phyloP scores from a whole-genome alignment of 345 rosid genomes.

The Murraya paniculata region DNA sequence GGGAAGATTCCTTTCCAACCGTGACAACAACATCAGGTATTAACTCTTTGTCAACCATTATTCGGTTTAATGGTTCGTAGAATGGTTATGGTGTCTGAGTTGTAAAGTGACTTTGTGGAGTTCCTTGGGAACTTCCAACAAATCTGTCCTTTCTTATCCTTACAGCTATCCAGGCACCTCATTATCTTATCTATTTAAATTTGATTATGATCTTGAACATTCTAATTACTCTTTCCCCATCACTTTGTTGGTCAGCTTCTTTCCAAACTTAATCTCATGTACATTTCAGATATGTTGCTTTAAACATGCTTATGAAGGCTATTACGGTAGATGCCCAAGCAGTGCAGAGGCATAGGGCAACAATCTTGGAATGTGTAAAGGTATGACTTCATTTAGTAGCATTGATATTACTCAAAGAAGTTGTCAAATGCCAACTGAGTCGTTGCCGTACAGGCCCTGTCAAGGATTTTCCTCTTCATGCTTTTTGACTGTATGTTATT shows the following conservation, averaged over 20 bases:
- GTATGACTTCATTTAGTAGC: constrained; percentile 38
- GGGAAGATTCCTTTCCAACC: constrained; percentile 97
- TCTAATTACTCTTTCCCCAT: background rate
- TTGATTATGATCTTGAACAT: background rate
- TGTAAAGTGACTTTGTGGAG: background rate
- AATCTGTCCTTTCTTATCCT: background rate
- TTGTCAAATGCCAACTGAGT: background rate
- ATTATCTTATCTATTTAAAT: background rate
- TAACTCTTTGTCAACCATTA: background rate
- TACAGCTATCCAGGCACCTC: background rate
- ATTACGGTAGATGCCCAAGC: constrained; percentile 88
- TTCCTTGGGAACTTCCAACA: background rate
- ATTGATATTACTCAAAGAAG: background rate
- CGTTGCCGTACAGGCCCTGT: background rate
- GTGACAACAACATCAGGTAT: constrained; percentile 98
- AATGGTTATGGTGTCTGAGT: constrained; percentile 3
- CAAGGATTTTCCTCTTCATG: constrained; percentile 1
- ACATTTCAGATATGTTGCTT: constrained; percentile 81
- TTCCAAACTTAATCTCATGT: constrained; percentile 12
- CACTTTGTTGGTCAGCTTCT: constrained; percentile 6
- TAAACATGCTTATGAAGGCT: constrained; percentile 97
- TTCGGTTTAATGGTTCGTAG: background rate
- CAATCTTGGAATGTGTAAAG: constrained; percentile 98
- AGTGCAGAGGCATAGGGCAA: constrained; percentile 92
- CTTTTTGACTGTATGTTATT: background rate